Evolutionary conservation across 2,329 filamentous ascomycete genomes (phyloP).

Genomic region (Penicillium crustosum): DNA sequence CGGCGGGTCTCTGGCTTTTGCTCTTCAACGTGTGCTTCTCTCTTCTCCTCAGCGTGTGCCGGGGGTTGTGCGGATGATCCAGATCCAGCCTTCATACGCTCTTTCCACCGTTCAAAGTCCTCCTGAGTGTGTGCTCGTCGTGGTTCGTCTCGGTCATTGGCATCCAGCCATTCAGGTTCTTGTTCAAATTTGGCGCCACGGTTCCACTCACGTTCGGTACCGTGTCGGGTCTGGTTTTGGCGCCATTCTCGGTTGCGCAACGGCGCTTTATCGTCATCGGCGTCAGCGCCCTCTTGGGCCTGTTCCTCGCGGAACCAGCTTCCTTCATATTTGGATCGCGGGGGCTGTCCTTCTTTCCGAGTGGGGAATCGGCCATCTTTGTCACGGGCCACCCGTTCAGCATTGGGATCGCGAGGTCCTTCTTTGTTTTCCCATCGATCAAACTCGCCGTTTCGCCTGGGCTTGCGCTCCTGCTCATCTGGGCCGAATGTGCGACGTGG

Average conservation of each 20-base stretch:
- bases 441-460: constrained; percentile 44
- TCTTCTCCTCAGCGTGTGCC: constrained; percentile 46
- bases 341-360: constrained; percentile 61
- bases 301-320: constrained; percentile 70
- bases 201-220: constrained; percentile 55
- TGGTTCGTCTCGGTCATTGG: constrained; percentile 65
- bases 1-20: constrained; percentile 42
- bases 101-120: constrained; percentile 94
- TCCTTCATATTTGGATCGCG: constrained; percentile 65
- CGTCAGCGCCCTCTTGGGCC: constrained; percentile 37
- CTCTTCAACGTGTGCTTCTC: constrained; percentile 33
- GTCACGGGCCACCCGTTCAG: constrained; percentile 52
- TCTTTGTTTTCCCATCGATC: constrained; percentile 45
- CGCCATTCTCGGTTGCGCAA: constrained; percentile 68
- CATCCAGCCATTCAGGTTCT: constrained; percentile 89
- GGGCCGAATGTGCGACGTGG: constrained; percentile 41
- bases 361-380: constrained; percentile 56
- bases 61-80: constrained; percentile 29
- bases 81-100: constrained; percentile 74
- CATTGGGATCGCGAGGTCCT: constrained; percentile 53
- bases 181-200: constrained; percentile 62
- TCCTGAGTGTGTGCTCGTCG: constrained; percentile 75
- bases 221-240: constrained; percentile 45
- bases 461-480: constrained; percentile 44
- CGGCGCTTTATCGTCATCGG: constrained; percentile 45